Base-by-base conservation (phyloP, 2,329 filamentous ascomycete species). In the Pseudogymnoascus sp. region DNA sequence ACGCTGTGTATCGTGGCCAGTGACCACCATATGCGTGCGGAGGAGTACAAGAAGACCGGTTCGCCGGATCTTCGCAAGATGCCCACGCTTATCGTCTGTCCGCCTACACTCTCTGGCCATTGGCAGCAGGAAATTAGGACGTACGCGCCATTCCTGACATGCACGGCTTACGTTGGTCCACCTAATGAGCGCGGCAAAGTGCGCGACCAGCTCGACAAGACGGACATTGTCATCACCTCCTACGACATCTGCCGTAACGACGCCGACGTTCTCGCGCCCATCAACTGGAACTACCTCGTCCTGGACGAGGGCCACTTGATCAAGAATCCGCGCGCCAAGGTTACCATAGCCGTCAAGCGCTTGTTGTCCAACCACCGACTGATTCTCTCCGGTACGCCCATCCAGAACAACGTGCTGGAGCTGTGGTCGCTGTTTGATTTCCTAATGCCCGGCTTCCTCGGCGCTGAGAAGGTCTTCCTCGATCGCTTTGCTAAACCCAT, bases 391-490 rank as follows among this genome's bases (percentile, higher is more conserved):
- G 94, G 94, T 39, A 99, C 94, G 1, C 94, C 94, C 0, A 97
- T 97, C 66, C 93, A 97, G 73, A 97, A 97, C 74, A 97, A 97
- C 66, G 93, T 99, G 2, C 77, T 99, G 57, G 93, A 99, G 72
- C 79, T 99, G 3, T 99, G 93, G 93, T 97, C 93, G 0, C 80
- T 99, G 4, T 99, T 99, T 71, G 94, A 99, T 75, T 99, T 99
- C 77, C 79, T 99, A 63, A 99, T 99, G 94, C 94, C 95, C 2
- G 95, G 94, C 2, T 99, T 99, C 78, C 80, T 99, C 6, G 94
- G 94, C 32, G 91, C 88, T 0, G 94, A 99, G 72, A 96, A 97
- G 75, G 87, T 94, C 58, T 90, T 97, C 74, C 88, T 97, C 70
- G 95, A 96, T 73, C 86, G 92, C 3, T 91, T 99, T 58, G 90